phyloP scores from a whole-genome alignment of 2,329 filamentous ascomycete species.

The Ophiostoma piceae region DNA sequence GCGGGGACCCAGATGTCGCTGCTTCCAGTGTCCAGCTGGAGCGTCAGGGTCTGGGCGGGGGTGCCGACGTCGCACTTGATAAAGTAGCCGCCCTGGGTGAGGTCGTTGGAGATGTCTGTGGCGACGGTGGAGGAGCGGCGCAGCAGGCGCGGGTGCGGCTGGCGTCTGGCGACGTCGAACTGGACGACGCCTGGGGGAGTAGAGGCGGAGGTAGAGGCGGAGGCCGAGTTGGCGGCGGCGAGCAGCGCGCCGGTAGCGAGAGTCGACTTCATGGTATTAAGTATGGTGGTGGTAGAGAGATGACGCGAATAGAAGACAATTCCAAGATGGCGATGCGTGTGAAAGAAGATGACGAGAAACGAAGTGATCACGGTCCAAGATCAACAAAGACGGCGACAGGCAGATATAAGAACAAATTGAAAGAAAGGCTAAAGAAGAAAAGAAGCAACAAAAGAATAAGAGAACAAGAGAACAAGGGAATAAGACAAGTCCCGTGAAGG shows the following conservation, averaged over 20 bases:
- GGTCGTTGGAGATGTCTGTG: constrained; percentile 43
- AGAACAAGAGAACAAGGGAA: not conserved
- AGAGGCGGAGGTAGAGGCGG: constrained; percentile 11
- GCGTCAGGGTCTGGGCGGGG: constrained; percentile 49
- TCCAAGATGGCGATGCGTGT: not conserved
- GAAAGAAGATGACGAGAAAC: not conserved
- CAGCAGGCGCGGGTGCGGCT: constrained; percentile 32
- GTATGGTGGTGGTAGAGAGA: no score
- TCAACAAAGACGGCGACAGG: not conserved
- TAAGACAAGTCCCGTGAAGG: not conserved
- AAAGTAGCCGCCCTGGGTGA: constrained; percentile 49
- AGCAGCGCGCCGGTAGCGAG: constrained; percentile 29
- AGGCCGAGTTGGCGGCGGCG: constrained; percentile 22
- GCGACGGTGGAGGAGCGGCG: constrained; percentile 38
- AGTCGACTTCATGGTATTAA: constrained; percentile 30
- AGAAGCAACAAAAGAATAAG: not conserved
- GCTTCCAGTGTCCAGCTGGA: constrained; percentile 61
- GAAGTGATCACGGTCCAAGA: not conserved
- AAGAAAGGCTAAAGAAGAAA: not conserved
- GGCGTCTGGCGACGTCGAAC: constrained; percentile 44
- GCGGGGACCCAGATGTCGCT: constrained; percentile 59
- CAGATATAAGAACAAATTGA: not conserved
- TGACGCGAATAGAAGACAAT: not conserved
- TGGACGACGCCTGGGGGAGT: constrained; percentile 38
- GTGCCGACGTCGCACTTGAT: constrained; percentile 53